Evolutionary conservation across 352 stramenopile genomes (phyloP), one percentile per base, ranked within the genome.

Genomic region (Phytophthora pisi): DNA sequence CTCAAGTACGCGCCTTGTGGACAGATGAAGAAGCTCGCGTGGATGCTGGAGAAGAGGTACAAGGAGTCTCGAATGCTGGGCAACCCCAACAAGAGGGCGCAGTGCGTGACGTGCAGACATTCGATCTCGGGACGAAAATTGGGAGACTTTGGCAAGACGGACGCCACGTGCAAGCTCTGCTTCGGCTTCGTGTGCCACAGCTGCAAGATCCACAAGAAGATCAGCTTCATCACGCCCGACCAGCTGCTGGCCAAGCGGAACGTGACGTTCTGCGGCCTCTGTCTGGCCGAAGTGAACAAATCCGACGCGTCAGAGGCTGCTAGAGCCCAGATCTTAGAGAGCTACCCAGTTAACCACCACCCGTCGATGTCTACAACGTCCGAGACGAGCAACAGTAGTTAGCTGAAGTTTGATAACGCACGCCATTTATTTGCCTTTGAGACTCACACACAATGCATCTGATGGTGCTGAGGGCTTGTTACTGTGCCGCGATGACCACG

Each of bases 1-100:
- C 61, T 64, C 16, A 68, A 64, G 50, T 65, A 72, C 45, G 52
- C 51, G 7, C 58, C 78, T 15, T 80, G 73, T 15, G 73, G 66
- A 8, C 55, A 73, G 42, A 81, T 81, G 73, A 78, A 78, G 51
- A 80, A 81, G 34, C 57, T 81, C 0, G 64, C 68, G 18, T 79
- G 73, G 73, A 64, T 79, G 57, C 31, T 80, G 4, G 61, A 78
- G 24, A 78, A 63, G 52, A 26, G 31, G 8, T 72, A 75, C 53
- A 69, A 72, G 43, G 64, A 70, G 54, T 70, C 66, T 34, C 57
- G 56, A 15, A 7, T 56, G 40, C 64, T 63, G 0, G 64, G 69
- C 4, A 57, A 26, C 5, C 68, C 68, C 3, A 68, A 68, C 51
- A 67, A 71, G 34, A 71, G 54, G 26, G 24, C 20, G 5, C 42